Percentiles rank a stretch among this genome's conserved stretches.
phyloP scores from a whole-genome alignment of 116 monocot genomes.

The Dioscorea cayenensis region DNA sequence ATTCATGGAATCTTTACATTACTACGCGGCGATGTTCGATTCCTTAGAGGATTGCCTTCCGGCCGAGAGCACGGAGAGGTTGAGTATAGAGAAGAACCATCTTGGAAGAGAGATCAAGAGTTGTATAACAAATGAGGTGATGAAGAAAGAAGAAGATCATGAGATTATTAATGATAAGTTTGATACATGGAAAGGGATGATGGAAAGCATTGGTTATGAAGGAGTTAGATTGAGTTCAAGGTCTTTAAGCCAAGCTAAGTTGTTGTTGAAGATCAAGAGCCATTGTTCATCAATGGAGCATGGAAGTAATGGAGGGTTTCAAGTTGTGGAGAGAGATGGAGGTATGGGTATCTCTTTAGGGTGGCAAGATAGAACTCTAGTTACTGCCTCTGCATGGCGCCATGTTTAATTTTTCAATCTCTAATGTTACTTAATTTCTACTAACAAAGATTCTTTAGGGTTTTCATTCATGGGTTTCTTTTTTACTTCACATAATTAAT shows the following conservation, averaged over 20 bases:
- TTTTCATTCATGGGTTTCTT: neutral
- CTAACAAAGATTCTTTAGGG: neutral
- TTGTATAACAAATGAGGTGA: neutral
- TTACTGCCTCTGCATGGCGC: slow-evolving; percentile 28
- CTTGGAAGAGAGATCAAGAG: slow-evolving; percentile 45
- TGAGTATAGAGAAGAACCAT: slow-evolving; percentile 48
- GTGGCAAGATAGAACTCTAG: slow-evolving; percentile 21
- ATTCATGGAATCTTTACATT: slow-evolving; percentile 41
- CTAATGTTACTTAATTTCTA: neutral
- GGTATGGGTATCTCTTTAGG: slow-evolving; percentile 23
- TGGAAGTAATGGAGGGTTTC: slow-evolving; percentile 17
- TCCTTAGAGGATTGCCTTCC: slow-evolving; percentile 54
- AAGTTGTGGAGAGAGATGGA: slow-evolving; percentile 20
- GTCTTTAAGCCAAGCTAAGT: slow-evolving; percentile 57
- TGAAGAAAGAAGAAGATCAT: neutral
- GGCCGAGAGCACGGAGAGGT: slow-evolving; percentile 35
- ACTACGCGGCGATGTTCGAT: slow-evolving; percentile 55
- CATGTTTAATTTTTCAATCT: neutral
- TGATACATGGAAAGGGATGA: slow-evolving; percentile 42
- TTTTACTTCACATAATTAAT: neutral
- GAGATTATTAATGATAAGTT: neutral
- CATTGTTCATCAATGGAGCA: slow-evolving; percentile 11
- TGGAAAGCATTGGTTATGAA: slow-evolving; percentile 31
- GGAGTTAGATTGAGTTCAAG: slow-evolving; percentile 38
- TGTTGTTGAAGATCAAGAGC: slow-evolving; percentile 56